Evolutionary conservation across 2,329 filamentous ascomycete species (phyloP), one percentile per base, ranked within the genome.

Genomic region (Phyllosticta citrichinensis): DNA sequence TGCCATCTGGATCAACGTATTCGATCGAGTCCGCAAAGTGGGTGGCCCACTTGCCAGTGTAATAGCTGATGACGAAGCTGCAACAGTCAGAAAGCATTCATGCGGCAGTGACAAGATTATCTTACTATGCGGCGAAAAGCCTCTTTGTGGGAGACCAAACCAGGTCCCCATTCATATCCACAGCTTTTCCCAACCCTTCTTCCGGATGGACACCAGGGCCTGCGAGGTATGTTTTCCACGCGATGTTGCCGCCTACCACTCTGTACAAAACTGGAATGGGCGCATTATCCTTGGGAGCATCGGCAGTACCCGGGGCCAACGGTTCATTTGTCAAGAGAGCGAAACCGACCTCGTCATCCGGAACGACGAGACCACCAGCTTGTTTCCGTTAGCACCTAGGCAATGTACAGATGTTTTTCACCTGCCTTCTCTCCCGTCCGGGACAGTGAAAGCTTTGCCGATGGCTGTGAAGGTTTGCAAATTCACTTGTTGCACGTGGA

Each of bases 1-100:
- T 76, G 14, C 83, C 83, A 20, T 74, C 65, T 11, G 76, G 3
- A 14, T 47, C 40, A 8, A 47, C 40, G 40, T 47, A 47, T n/a
- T 47, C 12, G 40, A 47, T 47, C 17, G 40, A 47, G 5, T 47
- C 40, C 2, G 14, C n/a, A 14, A 47, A 47, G 40, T 47, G 40
- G 40, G 17, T 14, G 10, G 33, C 11, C 1, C 17, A 5, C 14
- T 47, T 6, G 4, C 40, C 40, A n/a, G 40, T n/a, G 40, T 47
- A 47, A 8, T 47, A 47, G 17, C 40, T 47, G 14, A 47, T 47
- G 40, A 47, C 40, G 40, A 47, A 47, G 40, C 40, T 47, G 40
- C 17, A 2, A 6, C n/a, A 14, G 40, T 47, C 2, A 47, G 40
- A 4, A 47, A 1, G 1, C 2, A n/a, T 3, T n/a, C n/a, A n/a